A percentile compares a stretch with the other conserved stretches of the same genome.
phyloP scores from a whole-genome alignment of 202 grass and related monocot species.

The Sporobolus alterniflorus region DNA sequence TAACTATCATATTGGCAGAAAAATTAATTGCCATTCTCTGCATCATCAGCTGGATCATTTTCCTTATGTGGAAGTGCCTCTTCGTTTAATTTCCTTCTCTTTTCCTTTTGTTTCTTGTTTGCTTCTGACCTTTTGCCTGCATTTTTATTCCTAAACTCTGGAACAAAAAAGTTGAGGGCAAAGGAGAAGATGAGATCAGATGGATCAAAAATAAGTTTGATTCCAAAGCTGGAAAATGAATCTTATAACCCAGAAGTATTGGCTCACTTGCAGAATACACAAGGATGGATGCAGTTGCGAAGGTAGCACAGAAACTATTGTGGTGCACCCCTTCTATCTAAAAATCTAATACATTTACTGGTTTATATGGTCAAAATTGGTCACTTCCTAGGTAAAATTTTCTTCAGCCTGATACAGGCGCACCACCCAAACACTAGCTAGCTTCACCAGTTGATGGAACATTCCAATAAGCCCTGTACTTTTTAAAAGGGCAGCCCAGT shows the following conservation, averaged over 20 bases:
- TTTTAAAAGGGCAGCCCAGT: too few relatives aligned
- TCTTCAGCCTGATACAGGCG: too few relatives aligned
- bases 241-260: neutral
- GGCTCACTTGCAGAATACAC: neutral
- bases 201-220: neutral
- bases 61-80: conserved; percentile 20
- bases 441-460: too few relatives aligned
- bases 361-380: too few relatives aligned
- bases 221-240: neutral
- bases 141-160: conserved; percentile 81
- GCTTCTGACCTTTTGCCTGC: conserved; percentile 48
- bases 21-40: conserved; percentile 6
- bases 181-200: conserved; percentile 17
- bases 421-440: too few relatives aligned
- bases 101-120: conserved; percentile 56
- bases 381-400: too few relatives aligned
- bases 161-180: conserved; percentile 1
- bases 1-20: neutral
- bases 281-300: too few relatives aligned
- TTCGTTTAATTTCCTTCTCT: conserved; percentile 65
- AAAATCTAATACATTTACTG: too few relatives aligned
- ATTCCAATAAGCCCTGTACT: neutral
- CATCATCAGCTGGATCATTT: conserved; percentile 34
- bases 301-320: too few relatives aligned
- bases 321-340: too few relatives aligned